phyloP scores from a whole-genome alignment of 1,284 basidiomycete species.

The Ceratobasidium sp. region DNA sequence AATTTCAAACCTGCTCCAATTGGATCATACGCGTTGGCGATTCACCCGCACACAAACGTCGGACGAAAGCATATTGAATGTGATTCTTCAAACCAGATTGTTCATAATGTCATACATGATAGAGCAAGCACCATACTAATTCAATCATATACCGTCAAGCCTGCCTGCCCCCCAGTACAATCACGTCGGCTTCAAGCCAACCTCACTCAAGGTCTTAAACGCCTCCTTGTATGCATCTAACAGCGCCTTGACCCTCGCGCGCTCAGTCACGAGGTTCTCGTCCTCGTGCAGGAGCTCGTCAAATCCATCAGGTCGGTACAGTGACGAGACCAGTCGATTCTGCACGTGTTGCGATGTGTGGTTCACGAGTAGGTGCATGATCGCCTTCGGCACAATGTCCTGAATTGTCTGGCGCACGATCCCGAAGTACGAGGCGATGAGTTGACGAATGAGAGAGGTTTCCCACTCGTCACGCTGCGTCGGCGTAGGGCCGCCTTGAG shows the following conservation, averaged over 20 bases:
- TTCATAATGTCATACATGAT: no score
- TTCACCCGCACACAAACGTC: no score
- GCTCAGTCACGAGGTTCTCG: slow-evolving; percentile 92
- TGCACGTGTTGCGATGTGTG: slow-evolving; percentile 96
- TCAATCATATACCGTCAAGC: no score
- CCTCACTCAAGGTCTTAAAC: slow-evolving; percentile 87
- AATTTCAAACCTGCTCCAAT: no score
- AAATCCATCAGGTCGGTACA: slow-evolving; percentile 97
- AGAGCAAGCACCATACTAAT: no score
- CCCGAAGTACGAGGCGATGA: slow-evolving; percentile 96
- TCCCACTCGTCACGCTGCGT: slow-evolving; percentile 95
- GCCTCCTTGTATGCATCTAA: slow-evolving; percentile 98
- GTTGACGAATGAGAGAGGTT: slow-evolving; percentile 91
- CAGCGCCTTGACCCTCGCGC: slow-evolving; percentile 92
- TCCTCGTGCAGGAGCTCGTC: slow-evolving; percentile 94
- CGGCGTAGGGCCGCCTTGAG: slow-evolving; percentile 70
- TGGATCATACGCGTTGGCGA: no score
- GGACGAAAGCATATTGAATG: no score
- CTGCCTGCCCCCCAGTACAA: no score
- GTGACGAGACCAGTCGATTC: slow-evolving; percentile 89
- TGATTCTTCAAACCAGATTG: no score
- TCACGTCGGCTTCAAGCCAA: slow-evolving; percentile 68
- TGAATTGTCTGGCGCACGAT: slow-evolving; percentile 98
- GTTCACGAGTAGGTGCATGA: slow-evolving; percentile 97
- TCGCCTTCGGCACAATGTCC: slow-evolving; percentile 96